Evolutionary conservation across 306 rosid genomes (phyloP), one percentile per base, ranked within the genome.

Genomic region (Morella rubra): DNA sequence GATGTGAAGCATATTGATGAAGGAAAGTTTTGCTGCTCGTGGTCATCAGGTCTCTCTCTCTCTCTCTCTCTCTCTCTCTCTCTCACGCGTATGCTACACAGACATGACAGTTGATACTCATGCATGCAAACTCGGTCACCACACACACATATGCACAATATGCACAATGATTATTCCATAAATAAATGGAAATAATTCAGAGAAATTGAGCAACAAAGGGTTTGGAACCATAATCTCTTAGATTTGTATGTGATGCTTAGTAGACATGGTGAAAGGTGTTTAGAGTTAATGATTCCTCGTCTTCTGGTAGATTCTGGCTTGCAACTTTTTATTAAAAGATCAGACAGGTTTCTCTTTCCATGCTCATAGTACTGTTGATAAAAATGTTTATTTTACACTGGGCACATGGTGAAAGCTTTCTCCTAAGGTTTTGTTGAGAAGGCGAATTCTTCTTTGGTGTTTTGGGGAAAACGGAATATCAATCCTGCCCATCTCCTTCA

Each of bases 21-120:
- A 72, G 47, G 41, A 22, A 87, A 83, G 80, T 86, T 91, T 76
- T 91, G 93, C 88, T 89, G 93, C 87, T 72, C 91, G 41, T 81
- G 82, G 86, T 71, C 85, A 24, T 10, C 86, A 85, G 96, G 96
- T 91, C 70, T 65, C 85, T 83, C 47, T 64, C 40, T 76, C 71
- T 79, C 59, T 77, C 51, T 73, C 76, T 72, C 49, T 73, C 60
- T 60, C 52, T 67, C 41, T 9, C 41, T 20, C 27, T 10, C 16
- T 7, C 76, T 16, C 58, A 2, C 41, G 11, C 50, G 14, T 76
- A 68, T 46, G 27, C 47, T 8, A 27, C 32, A 27, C 32, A 27
- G 32, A 27, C 32, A 27, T 27, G 32, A 1, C 32, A 27, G 32
- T 27, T 27, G 32, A 27, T 4, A 51, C 24, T 44, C 24, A 27